Percentiles rank a stretch among this genome's conserved stretches.
Evolutionary conservation across 1,284 basidiomycete species (phyloP).

Genomic region (Spongispora temasekensis): DNA sequence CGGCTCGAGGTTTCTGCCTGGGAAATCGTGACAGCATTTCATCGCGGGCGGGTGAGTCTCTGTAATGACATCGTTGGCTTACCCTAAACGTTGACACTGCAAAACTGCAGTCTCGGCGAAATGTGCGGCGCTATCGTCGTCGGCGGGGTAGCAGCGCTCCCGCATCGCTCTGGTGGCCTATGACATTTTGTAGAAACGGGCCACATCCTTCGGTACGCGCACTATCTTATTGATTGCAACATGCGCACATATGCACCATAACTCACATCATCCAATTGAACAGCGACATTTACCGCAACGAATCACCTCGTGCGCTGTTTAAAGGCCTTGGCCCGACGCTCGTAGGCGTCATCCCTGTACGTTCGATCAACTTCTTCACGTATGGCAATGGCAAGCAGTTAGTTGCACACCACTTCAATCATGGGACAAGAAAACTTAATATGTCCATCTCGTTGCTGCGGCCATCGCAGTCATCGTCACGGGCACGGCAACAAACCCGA

Average conservation of each 20-base stretch:
- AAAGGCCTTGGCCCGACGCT: conserved; percentile 94
- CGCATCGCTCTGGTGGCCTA: conserved; percentile 53
- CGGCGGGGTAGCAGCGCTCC: conserved; percentile 43
- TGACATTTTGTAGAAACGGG: conserved; percentile 97
- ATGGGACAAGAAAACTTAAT: conserved; percentile 82
- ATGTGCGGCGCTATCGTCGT: conserved; percentile 95
- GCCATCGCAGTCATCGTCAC: conserved; percentile 86
- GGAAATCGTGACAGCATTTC: conserved; percentile 84
- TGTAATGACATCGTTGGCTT: no score
- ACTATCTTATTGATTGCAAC: neutral
- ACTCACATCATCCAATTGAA: neutral
- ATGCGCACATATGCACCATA: neutral
- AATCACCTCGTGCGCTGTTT: conserved; percentile 90
- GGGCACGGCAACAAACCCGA: conserved; percentile 92
- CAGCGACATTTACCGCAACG: conserved; percentile 88
- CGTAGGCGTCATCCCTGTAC: conserved; percentile 92
- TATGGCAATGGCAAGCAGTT: conserved; percentile 97
- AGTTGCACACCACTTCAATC: conserved; percentile 82
- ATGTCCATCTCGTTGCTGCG: conserved; percentile 86
- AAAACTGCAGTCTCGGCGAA: conserved; percentile 76
- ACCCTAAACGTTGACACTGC: conserved; percentile 4
- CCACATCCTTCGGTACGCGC: conserved; percentile 70
- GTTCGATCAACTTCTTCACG: conserved; percentile 97
- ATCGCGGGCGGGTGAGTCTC: conserved; percentile 79
- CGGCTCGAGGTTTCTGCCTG: conserved; percentile 48